A percentile compares a stretch with the other conserved stretches of the same genome.
Evolutionary conservation across 495 filamentous ascomycete species (phyloP).

Genomic region (Extremus antarcticus): DNA sequence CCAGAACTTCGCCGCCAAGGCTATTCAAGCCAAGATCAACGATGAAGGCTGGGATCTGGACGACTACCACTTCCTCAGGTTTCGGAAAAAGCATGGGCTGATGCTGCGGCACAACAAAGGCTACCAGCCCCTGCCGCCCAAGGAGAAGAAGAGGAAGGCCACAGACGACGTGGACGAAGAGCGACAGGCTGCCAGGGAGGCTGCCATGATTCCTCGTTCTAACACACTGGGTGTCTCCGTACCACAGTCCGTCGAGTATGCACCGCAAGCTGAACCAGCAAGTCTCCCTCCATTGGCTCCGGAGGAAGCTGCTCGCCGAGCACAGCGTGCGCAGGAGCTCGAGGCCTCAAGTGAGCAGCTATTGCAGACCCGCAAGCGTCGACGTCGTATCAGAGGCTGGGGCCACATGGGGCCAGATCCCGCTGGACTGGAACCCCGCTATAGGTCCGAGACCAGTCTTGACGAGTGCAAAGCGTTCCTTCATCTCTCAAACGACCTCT

Average conservation of each 20-base stretch:
- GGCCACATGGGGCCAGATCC: conserved; percentile 65
- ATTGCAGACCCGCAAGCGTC: conserved; percentile 56
- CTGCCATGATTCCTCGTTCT: too few species aligned
- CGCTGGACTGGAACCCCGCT: conserved; percentile 56
- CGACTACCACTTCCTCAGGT: conserved; percentile 53
- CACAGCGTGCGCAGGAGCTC: conserved; percentile 31
- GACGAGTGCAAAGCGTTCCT: conserved; percentile 66
- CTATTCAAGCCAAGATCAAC: conserved; percentile 61
- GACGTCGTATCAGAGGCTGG: conserved; percentile 59
- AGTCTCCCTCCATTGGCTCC: conserved; percentile 7
- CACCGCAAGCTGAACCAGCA: background rate
- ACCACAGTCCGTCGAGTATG: background rate
- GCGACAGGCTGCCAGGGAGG: background rate
- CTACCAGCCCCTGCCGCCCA: background rate
- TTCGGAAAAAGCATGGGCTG: conserved; percentile 56
- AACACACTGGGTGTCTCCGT: too few species aligned
- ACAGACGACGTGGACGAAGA: background rate
- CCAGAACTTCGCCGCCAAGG: conserved; percentile 52
- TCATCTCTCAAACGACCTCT: conserved; percentile 49
- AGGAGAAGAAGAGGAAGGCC: background rate
- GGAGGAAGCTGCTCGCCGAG: conserved; percentile 24
- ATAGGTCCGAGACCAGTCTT: conserved; percentile 71
- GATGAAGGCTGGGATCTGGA: conserved; percentile 63
- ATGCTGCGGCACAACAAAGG: background rate
- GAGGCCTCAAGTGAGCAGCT: conserved; percentile 54